Base-by-base conservation (phyloP, 495 filamentous ascomycete genomes). In the Copromyces sp. region DNA sequence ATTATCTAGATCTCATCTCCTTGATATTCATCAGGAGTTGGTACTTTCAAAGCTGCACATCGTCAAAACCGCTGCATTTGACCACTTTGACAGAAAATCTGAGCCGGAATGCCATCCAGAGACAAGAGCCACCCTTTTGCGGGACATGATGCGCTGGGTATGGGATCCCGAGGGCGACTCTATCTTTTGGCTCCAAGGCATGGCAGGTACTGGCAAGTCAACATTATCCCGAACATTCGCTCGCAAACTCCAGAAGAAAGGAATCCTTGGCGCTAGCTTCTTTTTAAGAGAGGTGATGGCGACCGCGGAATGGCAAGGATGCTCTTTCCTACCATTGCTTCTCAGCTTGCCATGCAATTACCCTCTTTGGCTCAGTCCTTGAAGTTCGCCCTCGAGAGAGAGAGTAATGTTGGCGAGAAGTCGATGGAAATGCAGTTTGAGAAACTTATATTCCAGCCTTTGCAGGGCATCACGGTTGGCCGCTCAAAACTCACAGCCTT, bases 241-340 rank as follows among this genome's bases (percentile, higher is more conserved):
- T 8, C 37, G 71, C 4, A 59, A 53, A 8, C 75, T 82, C 68
- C 68, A 68, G 0, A 37, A 69, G 1, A 40, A 69, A 9, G n/a
- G 69, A 38, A 29, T 74, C 17, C 81, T 81, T 24, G 78, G 77
- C 39, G 80, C 77, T 0, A 86, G 81, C 74, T 87, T 87, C 77
- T 87, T 89, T 79, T 89, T 89, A 76, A 84, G 47, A 81, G 80
- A 73, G 82, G 83, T 20, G 82, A 83, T 32, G 78, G 79, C 1
- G 83, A 87, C 69, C 78, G 80, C 68, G 81, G 79, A 7, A 81
- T 77, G 38, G 83, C 83, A 7, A 76, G 42, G 8, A 79, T 76
- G 32, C 77, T 88, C 72, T 82, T 89, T 65, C 75, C 85, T 8
- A 86, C 83, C 7, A 78, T 89, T 20, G 79, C 81, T 24, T 42